These are phyloP conservation scores for Leccinum ochraceum DNA, from an alignment of 768 basidiomycete genomes.

Conservation along the genomic window DNA sequence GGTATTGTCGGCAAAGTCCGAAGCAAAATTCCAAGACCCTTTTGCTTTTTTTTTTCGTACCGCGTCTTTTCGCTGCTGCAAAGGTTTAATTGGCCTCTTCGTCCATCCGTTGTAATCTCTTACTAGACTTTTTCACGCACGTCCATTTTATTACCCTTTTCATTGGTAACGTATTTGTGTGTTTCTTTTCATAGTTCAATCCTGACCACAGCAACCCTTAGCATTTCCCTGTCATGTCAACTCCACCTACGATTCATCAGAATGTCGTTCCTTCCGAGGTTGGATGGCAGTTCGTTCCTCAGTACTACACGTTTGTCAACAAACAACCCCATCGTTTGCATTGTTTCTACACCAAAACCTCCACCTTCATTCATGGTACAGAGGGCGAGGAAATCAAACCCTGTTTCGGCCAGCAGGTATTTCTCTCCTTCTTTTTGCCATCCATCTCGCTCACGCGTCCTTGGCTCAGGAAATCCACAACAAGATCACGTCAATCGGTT, in stretches of 20 bases:
- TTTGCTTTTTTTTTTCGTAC: constrained; percentile 26
- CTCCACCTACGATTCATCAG: constrained; percentile 49
- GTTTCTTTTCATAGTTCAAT: too few species aligned
- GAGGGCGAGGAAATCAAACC: constrained; percentile 93
- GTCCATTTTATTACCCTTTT: constrained; percentile 35
- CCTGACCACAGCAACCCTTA: constrained; percentile 8
- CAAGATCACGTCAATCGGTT: constrained; percentile 92
- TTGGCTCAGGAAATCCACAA: constrained; percentile 86
- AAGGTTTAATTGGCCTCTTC: constrained; percentile 29
- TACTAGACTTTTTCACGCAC: constrained; percentile 39
- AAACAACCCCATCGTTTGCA: constrained; percentile 95
- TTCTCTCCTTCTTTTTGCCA: constrained; percentile 26
- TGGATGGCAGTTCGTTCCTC: constrained; percentile 99
- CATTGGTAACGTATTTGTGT: constrained; percentile 21
- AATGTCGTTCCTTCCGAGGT: constrained; percentile 90
- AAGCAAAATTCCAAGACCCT: constrained; percentile 28
- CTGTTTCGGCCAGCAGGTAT: constrained; percentile 91
- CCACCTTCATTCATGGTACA: constrained; percentile 95
- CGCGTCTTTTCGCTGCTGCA: constrained; percentile 25
- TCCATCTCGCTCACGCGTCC: constrained; percentile 6
- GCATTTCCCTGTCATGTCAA: constrained; percentile 41
- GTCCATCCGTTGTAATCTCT: constrained; percentile 34
- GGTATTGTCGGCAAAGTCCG: constrained; percentile 28
- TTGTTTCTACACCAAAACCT: constrained; percentile 98
- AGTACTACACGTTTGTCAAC: constrained; percentile 99